Percentiles rank a stretch among this genome's conserved stretches.
These are phyloP conservation scores for Camptophora hylomeconis DNA, from an alignment of 2,329 filamentous ascomycete genomes.

Conservation along the genomic window DNA sequence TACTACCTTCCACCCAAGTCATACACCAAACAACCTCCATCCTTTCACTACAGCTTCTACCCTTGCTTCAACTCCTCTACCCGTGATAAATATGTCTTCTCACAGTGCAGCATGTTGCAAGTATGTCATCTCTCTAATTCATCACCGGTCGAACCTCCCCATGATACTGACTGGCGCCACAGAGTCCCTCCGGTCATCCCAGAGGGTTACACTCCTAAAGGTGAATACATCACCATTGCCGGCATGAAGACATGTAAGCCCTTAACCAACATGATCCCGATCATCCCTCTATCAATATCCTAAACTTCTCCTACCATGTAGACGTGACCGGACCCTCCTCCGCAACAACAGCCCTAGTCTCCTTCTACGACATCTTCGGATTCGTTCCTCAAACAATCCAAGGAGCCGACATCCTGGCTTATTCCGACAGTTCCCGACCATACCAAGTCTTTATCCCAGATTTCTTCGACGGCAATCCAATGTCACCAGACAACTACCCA, in stretches of 20 bases:
- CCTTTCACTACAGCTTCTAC: too few relatives aligned
- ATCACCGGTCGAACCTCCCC: not conserved
- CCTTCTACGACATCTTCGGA: slow-evolving; percentile 44
- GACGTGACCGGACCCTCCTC: slow-evolving; percentile 44
- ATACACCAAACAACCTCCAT: too few relatives aligned
- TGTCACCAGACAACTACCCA: slow-evolving; percentile 48
- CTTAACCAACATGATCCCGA: not conserved
- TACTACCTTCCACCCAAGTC: too few relatives aligned
- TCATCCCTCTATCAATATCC: not conserved
- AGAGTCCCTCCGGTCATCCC: slow-evolving; percentile 30
- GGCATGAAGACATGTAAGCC: slow-evolving; percentile 46
- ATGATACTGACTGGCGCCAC: slow-evolving; percentile 8
- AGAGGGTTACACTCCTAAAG: slow-evolving; percentile 42
- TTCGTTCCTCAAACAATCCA: slow-evolving; percentile 52
- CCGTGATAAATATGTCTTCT: too few relatives aligned
- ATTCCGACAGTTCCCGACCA: slow-evolving; percentile 51
- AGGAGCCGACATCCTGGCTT: slow-evolving; percentile 49
- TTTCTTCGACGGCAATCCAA: slow-evolving; percentile 70
- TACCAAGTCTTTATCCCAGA: slow-evolving; percentile 88
- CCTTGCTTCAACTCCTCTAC: too few relatives aligned
- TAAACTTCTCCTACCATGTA: slow-evolving; percentile 18
- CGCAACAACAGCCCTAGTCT: slow-evolving; percentile 44
- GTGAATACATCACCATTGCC: slow-evolving; percentile 45
- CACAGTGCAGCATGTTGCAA: slow-evolving; percentile 34
- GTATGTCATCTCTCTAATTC: slow-evolving; percentile 22